Base-by-base conservation (phyloP, 495 filamentous ascomycete species). In the Lasiosphaeria hispida region DNA sequence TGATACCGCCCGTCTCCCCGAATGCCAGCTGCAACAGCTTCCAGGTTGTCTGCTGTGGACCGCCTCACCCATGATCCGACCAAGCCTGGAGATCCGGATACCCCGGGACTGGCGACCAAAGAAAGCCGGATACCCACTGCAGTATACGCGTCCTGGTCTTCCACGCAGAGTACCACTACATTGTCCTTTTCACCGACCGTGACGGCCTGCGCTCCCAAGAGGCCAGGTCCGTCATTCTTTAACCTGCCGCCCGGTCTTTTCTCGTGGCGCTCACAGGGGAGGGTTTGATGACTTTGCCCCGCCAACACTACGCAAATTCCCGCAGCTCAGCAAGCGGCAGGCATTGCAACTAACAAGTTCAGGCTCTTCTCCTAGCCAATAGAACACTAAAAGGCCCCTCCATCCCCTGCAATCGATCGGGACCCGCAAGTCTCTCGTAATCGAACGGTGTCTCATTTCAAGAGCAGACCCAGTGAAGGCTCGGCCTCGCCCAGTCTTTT, bases 321-420 rank as follows among this genome's bases (percentile, higher is more conserved):
- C 49, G 49, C 49, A 52, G 35, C 40, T 40, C 49, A 52, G n/a
- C n/a, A n/a, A n/a, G n/a, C n/a, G n/a, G n/a, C n/a, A n/a, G 49
- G 35, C 36, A 40, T 30, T 30, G 23, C 23, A 30, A 30, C 2
- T 30, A 30, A 30, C 23, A 37, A n/a, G 8, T 52, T 52, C 34
- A 37, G 49, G n/a, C n/a, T 52, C 35, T 39, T 37, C 36, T 34
- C 13, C 35, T 14, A 40, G 35, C 49, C 35, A 52, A 40, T 37
- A 17, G 35, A 38, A 7, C 34, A 8, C 13, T 10, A 11, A n/a
- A 8, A 40, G 17, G 3, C 5, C 49, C 34, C 10, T 52, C 36
- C 36, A 11, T 17, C 15, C 15, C 15, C 13, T 40, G 18, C 19
- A 18, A 39, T 23, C 49, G 14, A 14, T 19, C 49, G 15, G 49